Percentiles rank a stretch among this genome's conserved stretches.
These are phyloP conservation scores for Sphagnum fallax DNA, from an alignment of 228 moss, liverwort and hornwort genomes.

Conservation along the genomic window DNA sequence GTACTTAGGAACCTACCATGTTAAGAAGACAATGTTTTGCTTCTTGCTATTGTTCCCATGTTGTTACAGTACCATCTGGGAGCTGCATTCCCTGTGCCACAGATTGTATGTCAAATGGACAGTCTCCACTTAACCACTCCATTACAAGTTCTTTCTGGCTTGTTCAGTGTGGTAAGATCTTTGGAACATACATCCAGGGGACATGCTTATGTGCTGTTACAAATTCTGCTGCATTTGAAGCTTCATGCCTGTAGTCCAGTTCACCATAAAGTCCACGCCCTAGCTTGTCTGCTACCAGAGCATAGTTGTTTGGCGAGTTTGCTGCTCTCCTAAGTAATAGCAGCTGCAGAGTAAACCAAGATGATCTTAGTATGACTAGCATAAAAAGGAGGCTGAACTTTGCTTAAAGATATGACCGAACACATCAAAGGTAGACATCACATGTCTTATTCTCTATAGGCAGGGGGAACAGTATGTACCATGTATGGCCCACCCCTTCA, in stretches of 20 bases:
- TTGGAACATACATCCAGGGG: constrained; percentile 71
- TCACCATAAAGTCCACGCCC: constrained; percentile 91
- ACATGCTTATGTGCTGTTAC: constrained; percentile 50
- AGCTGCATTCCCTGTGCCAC: constrained; percentile 50
- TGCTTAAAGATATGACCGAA: no score
- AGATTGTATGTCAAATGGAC: constrained; percentile 69
- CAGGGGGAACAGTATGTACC: no score
- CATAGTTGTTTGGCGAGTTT: constrained; percentile 70
- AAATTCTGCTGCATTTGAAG: constrained; percentile 72
- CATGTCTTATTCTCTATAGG: no score
- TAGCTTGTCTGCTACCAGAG: constrained; percentile 83
- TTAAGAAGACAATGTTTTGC: constrained; percentile 66
- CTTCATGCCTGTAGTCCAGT: constrained; percentile 79
- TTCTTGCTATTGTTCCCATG: constrained; percentile 44
- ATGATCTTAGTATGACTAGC: no score
- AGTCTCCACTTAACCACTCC: constrained; percentile 94
- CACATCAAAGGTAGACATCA: no score
- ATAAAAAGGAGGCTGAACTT: no score
- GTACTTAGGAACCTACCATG: constrained; percentile 33
- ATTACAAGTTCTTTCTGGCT: constrained; percentile 67
- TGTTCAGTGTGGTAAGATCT: constrained; percentile 51
- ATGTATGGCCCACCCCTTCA: no score
- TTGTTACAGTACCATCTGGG: constrained; percentile 37
- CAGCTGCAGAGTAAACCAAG: constrained; percentile 41
- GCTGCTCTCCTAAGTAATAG: constrained; percentile 57